Conservation (phyloP, 192 early-diverging fungal genomes). For the Bifiguratus adelaidae region DNA sequence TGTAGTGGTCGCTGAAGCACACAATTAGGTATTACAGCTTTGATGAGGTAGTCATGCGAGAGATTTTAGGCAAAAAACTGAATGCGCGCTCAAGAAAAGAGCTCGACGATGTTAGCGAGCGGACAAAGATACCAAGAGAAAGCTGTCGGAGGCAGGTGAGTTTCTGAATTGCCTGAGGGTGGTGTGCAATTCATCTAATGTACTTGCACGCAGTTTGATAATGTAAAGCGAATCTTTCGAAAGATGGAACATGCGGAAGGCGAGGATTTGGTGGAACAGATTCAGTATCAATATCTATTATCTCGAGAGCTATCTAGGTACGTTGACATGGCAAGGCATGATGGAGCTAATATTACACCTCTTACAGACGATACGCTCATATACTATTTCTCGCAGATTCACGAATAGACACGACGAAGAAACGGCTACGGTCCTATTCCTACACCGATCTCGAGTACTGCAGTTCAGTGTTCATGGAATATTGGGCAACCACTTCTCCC, state of each 20-base stretch:
- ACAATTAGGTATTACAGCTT: conserved; percentile 28
- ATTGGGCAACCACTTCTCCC: conserved; percentile 14
- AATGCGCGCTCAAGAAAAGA: conserved; percentile 28
- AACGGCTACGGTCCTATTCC: conserved; percentile 22
- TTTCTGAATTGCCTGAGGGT: not conserved
- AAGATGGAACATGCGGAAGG: conserved; percentile 29
- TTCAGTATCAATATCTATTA: conserved; percentile 19
- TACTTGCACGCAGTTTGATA: conserved; percentile 23
- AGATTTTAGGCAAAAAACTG: conserved; percentile 29
- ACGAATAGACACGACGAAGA: conserved; percentile 27
- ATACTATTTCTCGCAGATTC: conserved; percentile 26
- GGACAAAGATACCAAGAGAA: conserved; percentile 15
- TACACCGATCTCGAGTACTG: conserved; percentile 24
- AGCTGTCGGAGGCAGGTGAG: conserved; percentile 29
- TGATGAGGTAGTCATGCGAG: conserved; percentile 27
- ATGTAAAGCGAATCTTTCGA: conserved; percentile 27
- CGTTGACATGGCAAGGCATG: not conserved
- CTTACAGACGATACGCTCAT: conserved; percentile 22
- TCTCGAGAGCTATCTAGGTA: conserved; percentile 24
- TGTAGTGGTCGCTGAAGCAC: not conserved
- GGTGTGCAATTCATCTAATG: not conserved
- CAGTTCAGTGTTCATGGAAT: conserved; percentile 19
- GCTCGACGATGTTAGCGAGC: conserved; percentile 26
- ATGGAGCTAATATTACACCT: not conserved
- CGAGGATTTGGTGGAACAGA: conserved; percentile 18